Base-by-base conservation (phyloP, 306 rosid species). In the Quercus variabilis region DNA sequence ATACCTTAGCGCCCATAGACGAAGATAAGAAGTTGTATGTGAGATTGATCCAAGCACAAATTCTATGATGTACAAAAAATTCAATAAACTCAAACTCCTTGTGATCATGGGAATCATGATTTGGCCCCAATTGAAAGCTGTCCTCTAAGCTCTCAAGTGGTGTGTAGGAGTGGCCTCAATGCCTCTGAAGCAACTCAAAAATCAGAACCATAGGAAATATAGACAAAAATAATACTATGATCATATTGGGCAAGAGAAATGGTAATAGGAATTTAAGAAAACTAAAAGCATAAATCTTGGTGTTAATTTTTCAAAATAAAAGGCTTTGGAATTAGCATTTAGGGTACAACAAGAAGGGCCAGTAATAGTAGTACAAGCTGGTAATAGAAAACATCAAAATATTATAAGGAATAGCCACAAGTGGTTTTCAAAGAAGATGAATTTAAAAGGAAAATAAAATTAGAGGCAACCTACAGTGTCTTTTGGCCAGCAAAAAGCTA, bases 301-400 rank as follows among this genome's bases (percentile, higher is more conserved):
- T 91, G 89, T 79, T 95, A 98, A 81, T 74, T 93, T 93, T 91
- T 93, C 92, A 95, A 87, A 65, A 95, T 87, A 82, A 93, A 92
- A 73, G 98, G 98, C 84, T 95, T 93, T 49, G 99, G 99, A 70
- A 95, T 71, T 69, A 95, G 92, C 99, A 95, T 95, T 98, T 97
- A 91, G 71, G 99, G 97, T 54, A 95, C 98, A 71, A 97, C 78
- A 49, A 95, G 83, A 80, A 90, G 35, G 60, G 99, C 98, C 80
- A 89, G 88, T 73, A 89, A 82, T 76, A 95, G 84, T 46, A 95
- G 93, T 72, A 71, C 87, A 74, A 91, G 79, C 94, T 95, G 89
- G 84, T 60, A 80, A 59, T 74, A 69, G 69, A 82, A 64, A 43
- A 60, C 73, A 81, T 72, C 43, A 77, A 55, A 71, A 63, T 54